Base-by-base conservation (phyloP, 768 basidiomycete species). In the Xerocomus potaroensis region DNA sequence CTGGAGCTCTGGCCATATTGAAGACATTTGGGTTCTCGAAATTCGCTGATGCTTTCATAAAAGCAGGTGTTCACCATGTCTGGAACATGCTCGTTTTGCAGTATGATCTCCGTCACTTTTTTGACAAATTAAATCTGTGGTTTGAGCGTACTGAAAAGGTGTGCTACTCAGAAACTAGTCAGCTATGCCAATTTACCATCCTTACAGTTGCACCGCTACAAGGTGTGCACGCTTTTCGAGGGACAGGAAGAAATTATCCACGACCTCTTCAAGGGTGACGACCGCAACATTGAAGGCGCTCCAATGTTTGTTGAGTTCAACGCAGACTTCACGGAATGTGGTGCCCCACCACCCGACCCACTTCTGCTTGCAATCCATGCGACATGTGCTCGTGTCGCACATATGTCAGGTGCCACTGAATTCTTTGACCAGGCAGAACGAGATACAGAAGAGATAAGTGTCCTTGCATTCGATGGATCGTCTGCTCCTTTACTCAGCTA, bases 331-430 rank as follows among this genome's bases (percentile, higher is more conserved):
- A n/a, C n/a, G n/a, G n/a, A n/a, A n/a, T n/a, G n/a, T n/a, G 32
- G 15, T 33, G 32, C 5, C 0, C 32, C 22, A 26, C 43, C 33
- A 16, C 48, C 38, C 8, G 5, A 33, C 6, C 48, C 36, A 4
- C 2, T 1, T 32, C 32, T 43, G 21, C 42, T 50, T 4, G 24
- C 35, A 4, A 30, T 50, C 18, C 49, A 43, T 12, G 44, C 44
- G 16, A 26, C 10, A 10, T 38, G 40, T 46, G 49, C 49, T 21
- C 44, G 44, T 1, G 49, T 43, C 5, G 40, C 35, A 3, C 45
- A 47, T 19, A 37, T 42, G 30, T 50, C 51, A 23, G 47, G 43
- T 8, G 35, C 48, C 8, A 40, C 35, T 7, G 35, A 49, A 16
- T 42, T 33, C 22, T 33, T 53, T 42, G 26, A 53, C 7, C 27